A percentile compares a stretch with the other conserved stretches of the same genome.
These are phyloP conservation scores for Podila verticillata DNA, from an alignment of 192 early-diverging fungal genomes.

Conservation along the genomic window DNA sequence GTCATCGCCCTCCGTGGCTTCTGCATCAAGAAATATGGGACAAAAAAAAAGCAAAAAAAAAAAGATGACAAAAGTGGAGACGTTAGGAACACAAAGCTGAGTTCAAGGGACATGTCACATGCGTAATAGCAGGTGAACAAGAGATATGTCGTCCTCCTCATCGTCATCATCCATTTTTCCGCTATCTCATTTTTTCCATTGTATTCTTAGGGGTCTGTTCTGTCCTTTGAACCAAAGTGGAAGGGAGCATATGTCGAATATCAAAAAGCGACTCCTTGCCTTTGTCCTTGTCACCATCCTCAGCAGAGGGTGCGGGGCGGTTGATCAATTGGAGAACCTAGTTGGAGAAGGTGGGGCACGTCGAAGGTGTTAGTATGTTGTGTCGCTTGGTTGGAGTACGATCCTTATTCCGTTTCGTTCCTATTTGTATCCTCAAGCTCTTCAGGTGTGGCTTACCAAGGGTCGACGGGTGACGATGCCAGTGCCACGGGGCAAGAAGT, in stretches of 20 bases:
- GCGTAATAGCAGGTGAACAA: no score
- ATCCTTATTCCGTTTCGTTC: neutral
- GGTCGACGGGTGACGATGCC: slow-evolving; percentile 99
- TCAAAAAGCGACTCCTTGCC: slow-evolving; percentile 7
- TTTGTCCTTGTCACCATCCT: slow-evolving; percentile 42
- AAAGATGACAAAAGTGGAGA: neutral
- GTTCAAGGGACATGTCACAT: no score
- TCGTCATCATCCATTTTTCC: no score
- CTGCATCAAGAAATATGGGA: no score
- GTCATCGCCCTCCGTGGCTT: neutral
- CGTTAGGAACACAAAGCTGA: neutral
- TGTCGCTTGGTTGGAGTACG: neutral
- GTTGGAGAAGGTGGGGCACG: neutral
- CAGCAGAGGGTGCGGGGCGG: slow-evolving; percentile 67
- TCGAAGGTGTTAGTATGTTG: neutral
- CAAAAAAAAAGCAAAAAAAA: neutral
- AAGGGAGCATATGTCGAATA: no score
- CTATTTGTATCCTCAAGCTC: neutral
- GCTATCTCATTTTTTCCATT: no score
- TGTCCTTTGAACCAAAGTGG: no score
- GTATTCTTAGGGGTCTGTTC: no score
- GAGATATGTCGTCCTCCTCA: no score
- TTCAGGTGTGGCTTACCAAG: slow-evolving; percentile 62
- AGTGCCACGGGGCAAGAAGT: slow-evolving; percentile 97
- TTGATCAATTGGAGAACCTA: slow-evolving; percentile 96